A percentile compares a stretch with the other conserved stretches of the same genome.
Conservation (phyloP, 495 filamentous ascomycete species). For the Aspergillus indologenus region DNA sequence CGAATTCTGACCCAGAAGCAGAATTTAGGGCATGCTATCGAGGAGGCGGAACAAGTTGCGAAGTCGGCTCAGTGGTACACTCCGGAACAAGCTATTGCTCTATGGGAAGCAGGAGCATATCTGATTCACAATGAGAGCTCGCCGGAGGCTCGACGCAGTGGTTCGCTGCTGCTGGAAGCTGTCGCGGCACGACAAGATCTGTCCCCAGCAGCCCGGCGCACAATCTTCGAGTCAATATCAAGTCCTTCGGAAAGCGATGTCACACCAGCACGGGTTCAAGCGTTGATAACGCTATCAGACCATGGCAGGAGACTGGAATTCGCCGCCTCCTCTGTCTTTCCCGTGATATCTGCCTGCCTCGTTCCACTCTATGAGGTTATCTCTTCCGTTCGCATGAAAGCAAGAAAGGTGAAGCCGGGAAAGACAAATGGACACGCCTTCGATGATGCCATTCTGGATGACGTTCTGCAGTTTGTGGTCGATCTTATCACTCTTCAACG, state of each 20-base stretch:
- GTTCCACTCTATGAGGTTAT: conserved; percentile 41
- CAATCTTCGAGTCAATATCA: conserved; percentile 39
- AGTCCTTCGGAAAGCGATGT: conserved; percentile 37
- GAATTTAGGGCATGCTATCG: conserved; percentile 35
- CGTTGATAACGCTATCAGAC: conserved; percentile 44
- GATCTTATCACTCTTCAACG: conserved; percentile 83
- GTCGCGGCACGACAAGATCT: conserved; percentile 44
- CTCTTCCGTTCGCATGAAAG: conserved; percentile 35
- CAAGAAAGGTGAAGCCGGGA: conserved; percentile 51
- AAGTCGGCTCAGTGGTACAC: conserved; percentile 35
- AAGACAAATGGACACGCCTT: conserved; percentile 39
- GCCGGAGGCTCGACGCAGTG: conserved; percentile 37
- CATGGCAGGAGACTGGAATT: conserved; percentile 49
- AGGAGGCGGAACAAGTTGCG: conserved; percentile 41
- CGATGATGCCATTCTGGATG: conserved; percentile 66
- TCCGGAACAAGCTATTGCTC: conserved; percentile 39
- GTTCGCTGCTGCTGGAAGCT: conserved; percentile 36
- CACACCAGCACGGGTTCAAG: conserved; percentile 38
- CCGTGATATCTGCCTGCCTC: conserved; percentile 41
- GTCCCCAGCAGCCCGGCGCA: conserved; percentile 31
- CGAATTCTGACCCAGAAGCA: conserved; percentile 36
- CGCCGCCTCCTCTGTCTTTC: conserved; percentile 37
- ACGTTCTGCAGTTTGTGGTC: conserved; percentile 70
- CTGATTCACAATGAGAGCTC: conserved; percentile 39
- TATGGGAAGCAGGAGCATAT: conserved; percentile 44